phyloP scores from a whole-genome alignment of 345 rosid species.

The Firmiana major region DNA sequence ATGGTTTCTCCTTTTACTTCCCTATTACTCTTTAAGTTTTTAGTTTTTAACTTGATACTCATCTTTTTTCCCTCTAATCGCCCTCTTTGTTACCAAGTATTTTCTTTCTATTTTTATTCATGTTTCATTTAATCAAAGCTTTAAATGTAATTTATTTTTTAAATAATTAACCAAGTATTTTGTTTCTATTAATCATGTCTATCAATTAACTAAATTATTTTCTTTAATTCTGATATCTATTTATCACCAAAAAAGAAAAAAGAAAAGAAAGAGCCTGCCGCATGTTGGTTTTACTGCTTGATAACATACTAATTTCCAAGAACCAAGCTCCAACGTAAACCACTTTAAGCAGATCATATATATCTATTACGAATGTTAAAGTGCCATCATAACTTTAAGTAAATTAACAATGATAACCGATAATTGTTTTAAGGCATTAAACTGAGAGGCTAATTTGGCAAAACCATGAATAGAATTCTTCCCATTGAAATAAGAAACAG shows the following conservation, averaged over 20 bases:
- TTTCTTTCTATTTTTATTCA: not conserved
- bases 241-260: not conserved
- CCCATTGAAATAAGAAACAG: not conserved
- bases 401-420: not conserved
- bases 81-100: not conserved
- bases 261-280: no score
- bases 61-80: not conserved
- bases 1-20: not conserved
- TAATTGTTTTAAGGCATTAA: not conserved
- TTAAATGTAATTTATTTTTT: not conserved
- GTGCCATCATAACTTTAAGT: not conserved
- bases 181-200: not conserved
- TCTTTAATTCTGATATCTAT: not conserved
- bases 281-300: not conserved
- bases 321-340: not conserved
- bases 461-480: not conserved
- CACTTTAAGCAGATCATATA: not conserved
- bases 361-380: not conserved
- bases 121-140: not conserved
- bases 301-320: constrained; percentile 5
- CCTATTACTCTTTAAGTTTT: not conserved
- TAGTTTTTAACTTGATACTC: not conserved
- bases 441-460: not conserved
- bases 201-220: not conserved
- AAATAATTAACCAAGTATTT: not conserved